phyloP scores from a whole-genome alignment of 768 basidiomycete genomes.

The Rickenella mellea region DNA sequence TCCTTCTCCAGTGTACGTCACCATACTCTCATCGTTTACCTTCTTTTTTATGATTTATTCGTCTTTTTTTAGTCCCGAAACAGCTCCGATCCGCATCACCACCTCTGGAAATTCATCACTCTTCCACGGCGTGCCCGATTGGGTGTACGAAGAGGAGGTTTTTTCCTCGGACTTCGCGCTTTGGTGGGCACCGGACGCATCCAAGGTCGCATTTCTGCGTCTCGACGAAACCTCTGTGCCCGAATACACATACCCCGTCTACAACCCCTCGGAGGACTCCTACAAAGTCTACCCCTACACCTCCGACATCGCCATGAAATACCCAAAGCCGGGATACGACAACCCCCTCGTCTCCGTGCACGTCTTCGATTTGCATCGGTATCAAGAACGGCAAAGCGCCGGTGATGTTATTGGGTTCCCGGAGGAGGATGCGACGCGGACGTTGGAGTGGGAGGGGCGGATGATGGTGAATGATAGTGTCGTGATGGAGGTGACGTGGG shows the following conservation, averaged over 20 bases:
- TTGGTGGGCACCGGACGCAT: conserved; percentile 85
- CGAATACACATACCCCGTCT: conserved; percentile 82
- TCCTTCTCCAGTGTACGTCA: conserved; percentile 50
- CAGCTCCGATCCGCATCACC: conserved; percentile 66
- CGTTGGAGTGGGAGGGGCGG: conserved; percentile 58
- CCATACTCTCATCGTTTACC: conserved; percentile 4
- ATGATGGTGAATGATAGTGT: conserved; percentile 55
- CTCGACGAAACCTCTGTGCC: conserved; percentile 86
- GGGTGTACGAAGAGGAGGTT: conserved; percentile 96
- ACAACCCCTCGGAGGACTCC: conserved; percentile 73
- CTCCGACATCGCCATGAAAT: conserved; percentile 49
- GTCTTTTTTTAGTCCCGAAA: conserved; percentile 19
- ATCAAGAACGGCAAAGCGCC: conserved; percentile 16
- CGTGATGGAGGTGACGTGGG: conserved; percentile 81
- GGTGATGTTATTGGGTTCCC: conserved; percentile 19
- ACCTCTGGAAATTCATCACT: conserved; percentile 70
- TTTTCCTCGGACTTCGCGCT: conserved; percentile 63
- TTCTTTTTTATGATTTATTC: conserved; percentile 2
- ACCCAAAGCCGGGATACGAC: conserved; percentile 83
- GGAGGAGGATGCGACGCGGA: conserved; percentile 35
- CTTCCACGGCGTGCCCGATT: conserved; percentile 93
- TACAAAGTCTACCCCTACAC: conserved; percentile 75
- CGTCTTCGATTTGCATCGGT: conserved; percentile 67
- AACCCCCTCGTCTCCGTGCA: conserved; percentile 82
- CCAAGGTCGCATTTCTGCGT: conserved; percentile 66